A percentile compares a stretch with the other conserved stretches of the same genome.
Evolutionary conservation across 2,329 filamentous ascomycete genomes (phyloP).

Genomic region (Phialocephala sp.): DNA sequence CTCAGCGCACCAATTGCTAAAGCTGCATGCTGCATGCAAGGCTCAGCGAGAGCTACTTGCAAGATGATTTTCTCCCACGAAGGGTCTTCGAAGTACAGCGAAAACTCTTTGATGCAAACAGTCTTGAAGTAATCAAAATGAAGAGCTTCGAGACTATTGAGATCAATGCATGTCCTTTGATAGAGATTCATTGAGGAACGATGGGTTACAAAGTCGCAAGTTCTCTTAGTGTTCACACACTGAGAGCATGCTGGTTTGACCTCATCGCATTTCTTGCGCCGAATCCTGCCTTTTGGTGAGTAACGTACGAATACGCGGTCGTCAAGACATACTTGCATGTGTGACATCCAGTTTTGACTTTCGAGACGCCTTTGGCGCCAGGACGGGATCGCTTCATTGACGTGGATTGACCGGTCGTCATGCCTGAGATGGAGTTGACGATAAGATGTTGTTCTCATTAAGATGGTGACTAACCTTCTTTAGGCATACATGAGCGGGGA

Average conservation of each 20-base stretch:
- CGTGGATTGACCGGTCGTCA: neutral
- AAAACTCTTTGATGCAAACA: constrained; percentile 12
- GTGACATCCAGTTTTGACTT: constrained; percentile 21
- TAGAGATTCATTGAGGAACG: neutral
- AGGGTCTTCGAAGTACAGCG: constrained; percentile 17
- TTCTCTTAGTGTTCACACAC: constrained; percentile 20
- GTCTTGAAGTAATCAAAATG: constrained; percentile 22
- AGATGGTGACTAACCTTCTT: no score
- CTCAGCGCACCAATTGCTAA: constrained; percentile 21
- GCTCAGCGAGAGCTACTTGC: constrained; percentile 11
- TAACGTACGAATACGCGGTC: no score
- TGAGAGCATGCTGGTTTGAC: constrained; percentile 24
- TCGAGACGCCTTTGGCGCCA: constrained; percentile 3
- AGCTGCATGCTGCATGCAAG: constrained; percentile 15
- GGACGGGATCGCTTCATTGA: constrained; percentile 14
- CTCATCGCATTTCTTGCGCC: constrained; percentile 35
- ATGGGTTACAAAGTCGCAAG: constrained; percentile 18
- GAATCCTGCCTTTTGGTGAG: constrained; percentile 16
- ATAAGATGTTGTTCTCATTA: no score
- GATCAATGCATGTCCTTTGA: neutral
- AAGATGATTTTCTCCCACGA: constrained; percentile 19
- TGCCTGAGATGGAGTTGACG: no score
- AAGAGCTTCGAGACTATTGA: neutral
- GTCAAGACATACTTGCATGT: constrained; percentile 8
- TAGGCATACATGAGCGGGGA: no score